These are phyloP conservation scores for Drosera capensis DNA, from an alignment of 148 eudicot genomes.

Conservation along the genomic window DNA sequence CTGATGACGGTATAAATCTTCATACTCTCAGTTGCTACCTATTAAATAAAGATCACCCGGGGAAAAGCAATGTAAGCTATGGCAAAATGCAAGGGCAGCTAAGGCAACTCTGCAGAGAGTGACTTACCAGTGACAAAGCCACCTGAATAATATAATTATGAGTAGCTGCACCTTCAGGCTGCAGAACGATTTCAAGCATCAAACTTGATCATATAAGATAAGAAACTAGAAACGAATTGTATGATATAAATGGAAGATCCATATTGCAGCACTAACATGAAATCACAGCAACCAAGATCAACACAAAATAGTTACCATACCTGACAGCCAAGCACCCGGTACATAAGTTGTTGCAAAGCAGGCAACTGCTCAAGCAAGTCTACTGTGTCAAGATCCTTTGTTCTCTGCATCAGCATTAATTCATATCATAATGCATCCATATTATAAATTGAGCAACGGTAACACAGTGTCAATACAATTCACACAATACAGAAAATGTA, in stretches of 20 bases:
- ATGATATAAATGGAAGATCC: neutral
- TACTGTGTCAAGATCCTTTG: slow-evolving; percentile 70
- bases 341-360: slow-evolving; percentile 78
- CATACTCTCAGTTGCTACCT: slow-evolving; percentile 96
- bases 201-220: neutral
- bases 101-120: neutral
- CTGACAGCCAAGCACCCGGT: slow-evolving; percentile 84
- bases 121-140: slow-evolving; percentile 79
- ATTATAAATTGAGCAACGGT: neutral
- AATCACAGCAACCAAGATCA: neutral
- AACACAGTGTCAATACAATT: neutral
- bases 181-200: slow-evolving; percentile 19
- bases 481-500: neutral
- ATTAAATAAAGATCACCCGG: slow-evolving; percentile 5
- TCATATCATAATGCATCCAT: neutral
- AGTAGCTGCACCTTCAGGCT: slow-evolving; percentile 96
- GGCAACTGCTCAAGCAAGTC: slow-evolving; percentile 88
- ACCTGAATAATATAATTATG: slow-evolving; percentile 77
- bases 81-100: neutral
- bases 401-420: slow-evolving; percentile 48
- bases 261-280: neutral
- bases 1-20: slow-evolving; percentile 79
- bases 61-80: neutral
- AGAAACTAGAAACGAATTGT: neutral
- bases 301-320: slow-evolving; percentile 9